A percentile compares a stretch with the other conserved stretches of the same genome.
Conservation (phyloP, 1,284 basidiomycete species). For the Afroboletus lepidellus region DNA sequence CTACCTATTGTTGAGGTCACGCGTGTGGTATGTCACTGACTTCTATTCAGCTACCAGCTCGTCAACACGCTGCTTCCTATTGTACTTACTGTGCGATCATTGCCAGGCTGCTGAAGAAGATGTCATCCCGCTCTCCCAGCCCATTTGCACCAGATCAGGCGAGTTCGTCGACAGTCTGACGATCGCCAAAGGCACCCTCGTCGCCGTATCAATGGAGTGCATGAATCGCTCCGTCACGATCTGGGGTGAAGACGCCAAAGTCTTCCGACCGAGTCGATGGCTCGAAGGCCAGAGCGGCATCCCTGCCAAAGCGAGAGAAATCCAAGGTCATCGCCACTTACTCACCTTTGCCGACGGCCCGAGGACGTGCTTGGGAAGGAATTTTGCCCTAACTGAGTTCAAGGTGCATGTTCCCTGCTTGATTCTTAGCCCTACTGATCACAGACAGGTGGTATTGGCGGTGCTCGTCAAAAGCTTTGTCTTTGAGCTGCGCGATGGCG, state of each 20-base stretch:
- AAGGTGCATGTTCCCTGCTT: neutral
- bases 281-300: neutral
- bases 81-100: neutral
- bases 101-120: neutral
- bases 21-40: conserved; percentile 33
- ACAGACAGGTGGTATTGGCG: conserved; percentile 17
- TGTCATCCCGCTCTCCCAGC: neutral
- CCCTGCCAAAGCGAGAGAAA: neutral
- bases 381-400: conserved; percentile 27
- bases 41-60: neutral
- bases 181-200: neutral
- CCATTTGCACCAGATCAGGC: neutral
- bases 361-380: conserved; percentile 42
- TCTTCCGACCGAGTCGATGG: neutral
- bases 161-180: neutral
- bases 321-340: neutral
- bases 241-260: neutral
- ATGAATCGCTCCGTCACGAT: neutral
- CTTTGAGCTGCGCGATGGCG: conserved; percentile 22
- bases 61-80: neutral
- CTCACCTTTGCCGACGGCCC: conserved; percentile 43
- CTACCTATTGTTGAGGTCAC: conserved; percentile 35
- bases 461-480: conserved; percentile 24
- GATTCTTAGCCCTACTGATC: neutral
- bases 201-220: neutral